phyloP scores from a whole-genome alignment of 1,284 basidiomycete species.

The Marasmius tenuissimus region DNA sequence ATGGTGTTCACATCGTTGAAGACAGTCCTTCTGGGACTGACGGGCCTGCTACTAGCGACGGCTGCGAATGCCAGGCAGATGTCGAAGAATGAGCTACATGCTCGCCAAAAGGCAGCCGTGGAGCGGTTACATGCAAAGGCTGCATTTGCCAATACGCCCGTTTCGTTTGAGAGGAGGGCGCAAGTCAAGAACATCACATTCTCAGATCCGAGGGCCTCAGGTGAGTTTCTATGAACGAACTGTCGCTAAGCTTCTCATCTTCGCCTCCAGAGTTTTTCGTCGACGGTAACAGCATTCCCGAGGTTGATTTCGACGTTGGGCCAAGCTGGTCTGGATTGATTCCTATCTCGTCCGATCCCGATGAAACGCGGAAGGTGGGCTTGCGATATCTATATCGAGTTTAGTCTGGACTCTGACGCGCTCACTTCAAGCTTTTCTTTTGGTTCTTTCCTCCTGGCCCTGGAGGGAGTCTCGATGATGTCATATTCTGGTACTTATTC shows the following conservation, averaged over 20 bases:
- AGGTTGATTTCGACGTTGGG: conserved; percentile 72
- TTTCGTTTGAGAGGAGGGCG: conserved; percentile 2
- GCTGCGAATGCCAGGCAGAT: conserved; percentile 26
- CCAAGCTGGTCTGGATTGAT: conserved; percentile 75
- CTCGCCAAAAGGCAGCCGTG: conserved; percentile 39
- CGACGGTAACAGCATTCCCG: conserved; percentile 64
- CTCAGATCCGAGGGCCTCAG: conserved; percentile 61
- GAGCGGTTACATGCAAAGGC: conserved; percentile 33
- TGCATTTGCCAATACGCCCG: conserved; percentile 8
- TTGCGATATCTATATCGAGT: neutral
- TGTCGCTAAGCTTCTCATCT: neutral
- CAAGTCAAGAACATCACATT: conserved; percentile 68
- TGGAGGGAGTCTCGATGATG: conserved; percentile 65
- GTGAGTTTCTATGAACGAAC: conserved; percentile 32
- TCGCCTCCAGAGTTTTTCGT: conserved; percentile 62
- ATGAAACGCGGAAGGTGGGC: conserved; percentile 67
- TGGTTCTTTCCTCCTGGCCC: conserved; percentile 86
- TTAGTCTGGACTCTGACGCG: neutral
- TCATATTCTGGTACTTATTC: conserved; percentile 63
- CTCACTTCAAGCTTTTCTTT: conserved; percentile 65
- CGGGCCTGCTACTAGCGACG: conserved; percentile 4
- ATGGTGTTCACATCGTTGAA: neutral
- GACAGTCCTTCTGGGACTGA: neutral
- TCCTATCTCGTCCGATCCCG: conserved; percentile 59
- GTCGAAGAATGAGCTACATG: conserved; percentile 37